phyloP scores from a whole-genome alignment of 345 rosid species.

The Citrus medica region DNA sequence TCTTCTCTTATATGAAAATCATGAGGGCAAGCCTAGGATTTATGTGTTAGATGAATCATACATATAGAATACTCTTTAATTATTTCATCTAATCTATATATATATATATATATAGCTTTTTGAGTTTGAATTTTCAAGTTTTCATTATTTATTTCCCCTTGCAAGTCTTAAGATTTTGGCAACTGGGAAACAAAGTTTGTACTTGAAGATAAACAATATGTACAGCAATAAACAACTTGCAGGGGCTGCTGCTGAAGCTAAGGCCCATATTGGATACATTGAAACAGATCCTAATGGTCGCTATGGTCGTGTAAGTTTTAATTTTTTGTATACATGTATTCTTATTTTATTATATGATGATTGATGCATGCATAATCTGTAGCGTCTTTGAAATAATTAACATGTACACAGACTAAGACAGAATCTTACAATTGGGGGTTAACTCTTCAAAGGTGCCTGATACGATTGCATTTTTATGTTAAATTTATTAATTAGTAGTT shows the following conservation, averaged over 20 bases:
- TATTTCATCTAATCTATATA: neutral
- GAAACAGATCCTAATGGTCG: constrained; percentile 51
- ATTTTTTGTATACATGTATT: neutral
- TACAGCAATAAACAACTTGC: constrained; percentile 14
- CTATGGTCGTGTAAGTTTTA: constrained; percentile 47
- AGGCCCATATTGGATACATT: constrained; percentile 18
- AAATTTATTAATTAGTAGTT: neutral
- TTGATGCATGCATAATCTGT: neutral
- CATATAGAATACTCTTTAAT: neutral
- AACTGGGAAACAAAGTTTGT: neutral
- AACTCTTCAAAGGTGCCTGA: neutral
- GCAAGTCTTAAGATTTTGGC: neutral
- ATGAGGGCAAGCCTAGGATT: constrained; percentile 36
- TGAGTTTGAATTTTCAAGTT: neutral
- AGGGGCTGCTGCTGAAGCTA: constrained; percentile 15
- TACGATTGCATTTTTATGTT: neutral
- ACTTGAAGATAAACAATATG: constrained; percentile 15
- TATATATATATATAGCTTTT: neutral
- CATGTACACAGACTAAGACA: no score
- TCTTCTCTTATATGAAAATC: constrained; percentile 37
- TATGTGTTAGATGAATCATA: neutral
- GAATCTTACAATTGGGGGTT: no score
- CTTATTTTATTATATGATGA: neutral
- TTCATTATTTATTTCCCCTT: neutral
- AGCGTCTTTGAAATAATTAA: neutral